Evolutionary conservation across 2,329 filamentous ascomycete species (phyloP).

Genomic region (Botrytis deweyae): DNA sequence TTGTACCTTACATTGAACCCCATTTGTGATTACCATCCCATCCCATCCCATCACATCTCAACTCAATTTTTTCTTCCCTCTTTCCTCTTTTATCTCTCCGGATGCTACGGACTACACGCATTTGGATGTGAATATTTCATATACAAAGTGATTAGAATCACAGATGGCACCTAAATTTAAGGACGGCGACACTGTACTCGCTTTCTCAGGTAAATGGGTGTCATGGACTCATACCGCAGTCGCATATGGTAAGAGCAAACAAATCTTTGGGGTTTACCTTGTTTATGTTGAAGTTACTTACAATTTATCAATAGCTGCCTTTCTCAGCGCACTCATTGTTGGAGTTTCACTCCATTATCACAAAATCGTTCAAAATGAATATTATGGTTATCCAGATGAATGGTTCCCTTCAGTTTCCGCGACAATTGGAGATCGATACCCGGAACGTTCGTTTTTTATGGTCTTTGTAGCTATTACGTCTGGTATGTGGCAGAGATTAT

Average conservation of each 20-base stretch:
- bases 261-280: background rate
- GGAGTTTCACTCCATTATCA: constrained; percentile 83
- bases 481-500: constrained; percentile 50
- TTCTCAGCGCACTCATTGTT: constrained; percentile 80
- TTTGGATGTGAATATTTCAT: constrained; percentile 36
- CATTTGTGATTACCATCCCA: constrained; percentile 1
- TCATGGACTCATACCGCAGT: constrained; percentile 81
- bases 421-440: constrained; percentile 95
- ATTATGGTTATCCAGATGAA: constrained; percentile 90
- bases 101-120: constrained; percentile 34
- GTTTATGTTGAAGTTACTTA: constrained; percentile 24
- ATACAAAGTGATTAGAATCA: constrained; percentile 23
- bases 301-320: constrained; percentile 59
- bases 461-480: constrained; percentile 96
- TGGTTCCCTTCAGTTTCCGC: constrained; percentile 97
- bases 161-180: constrained; percentile 56
- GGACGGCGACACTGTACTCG: constrained; percentile 59
- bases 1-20: constrained; percentile 16
- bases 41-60: background rate
- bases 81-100: constrained; percentile 23
- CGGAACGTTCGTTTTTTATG: constrained; percentile 95
- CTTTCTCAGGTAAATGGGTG: constrained; percentile 85
- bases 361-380: constrained; percentile 97
- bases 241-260: constrained; percentile 66
- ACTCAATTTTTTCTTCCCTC: background rate